A percentile compares a stretch with the other conserved stretches of the same genome.
Conservation (phyloP, 2,329 filamentous ascomycete genomes). For the Penicillium sp. region DNA sequence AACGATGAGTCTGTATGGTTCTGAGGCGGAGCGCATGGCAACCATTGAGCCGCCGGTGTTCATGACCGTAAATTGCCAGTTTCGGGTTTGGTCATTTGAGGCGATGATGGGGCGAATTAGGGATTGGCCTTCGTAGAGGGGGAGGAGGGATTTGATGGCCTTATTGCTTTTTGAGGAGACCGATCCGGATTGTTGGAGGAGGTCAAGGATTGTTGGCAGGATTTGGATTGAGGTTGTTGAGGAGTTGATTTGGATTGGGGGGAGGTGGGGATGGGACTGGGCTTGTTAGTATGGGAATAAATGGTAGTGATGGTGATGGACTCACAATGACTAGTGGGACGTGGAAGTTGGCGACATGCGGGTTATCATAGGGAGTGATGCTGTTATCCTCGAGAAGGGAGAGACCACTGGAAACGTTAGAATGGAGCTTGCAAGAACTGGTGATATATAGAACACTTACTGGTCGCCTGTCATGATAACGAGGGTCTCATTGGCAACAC, state of each 20-base stretch:
- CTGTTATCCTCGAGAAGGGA: slow-evolving; percentile 28
- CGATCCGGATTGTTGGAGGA: slow-evolving; percentile 45
- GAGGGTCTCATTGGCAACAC: slow-evolving; percentile 31
- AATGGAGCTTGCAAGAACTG: background rate
- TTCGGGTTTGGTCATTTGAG: slow-evolving; percentile 32
- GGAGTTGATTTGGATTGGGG: slow-evolving; percentile 21
- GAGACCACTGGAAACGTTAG: slow-evolving; percentile 11
- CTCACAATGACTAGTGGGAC: slow-evolving; percentile 24
- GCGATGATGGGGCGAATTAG: slow-evolving; percentile 44
- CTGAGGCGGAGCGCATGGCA: slow-evolving; percentile 71
- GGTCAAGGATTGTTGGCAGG: slow-evolving; percentile 50
- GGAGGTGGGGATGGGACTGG: slow-evolving; percentile 24
- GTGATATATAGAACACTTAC: background rate
- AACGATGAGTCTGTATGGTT: slow-evolving; percentile 70
- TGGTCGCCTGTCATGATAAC: slow-evolving; percentile 32
- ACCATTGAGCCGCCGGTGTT: slow-evolving; percentile 50
- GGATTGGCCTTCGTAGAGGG: slow-evolving; percentile 51
- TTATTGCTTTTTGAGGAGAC: slow-evolving; percentile 34
- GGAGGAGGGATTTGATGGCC: slow-evolving; percentile 42
- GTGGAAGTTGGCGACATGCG: slow-evolving; percentile 27
- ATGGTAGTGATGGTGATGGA: background rate
- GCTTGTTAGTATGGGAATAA: background rate
- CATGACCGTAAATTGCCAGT: slow-evolving; percentile 39
- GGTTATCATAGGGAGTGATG: slow-evolving; percentile 29
- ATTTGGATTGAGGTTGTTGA: slow-evolving; percentile 35